Evolutionary conservation across 306 rosid genomes (phyloP).

Genomic region (Luffa aegyptiaca): DNA sequence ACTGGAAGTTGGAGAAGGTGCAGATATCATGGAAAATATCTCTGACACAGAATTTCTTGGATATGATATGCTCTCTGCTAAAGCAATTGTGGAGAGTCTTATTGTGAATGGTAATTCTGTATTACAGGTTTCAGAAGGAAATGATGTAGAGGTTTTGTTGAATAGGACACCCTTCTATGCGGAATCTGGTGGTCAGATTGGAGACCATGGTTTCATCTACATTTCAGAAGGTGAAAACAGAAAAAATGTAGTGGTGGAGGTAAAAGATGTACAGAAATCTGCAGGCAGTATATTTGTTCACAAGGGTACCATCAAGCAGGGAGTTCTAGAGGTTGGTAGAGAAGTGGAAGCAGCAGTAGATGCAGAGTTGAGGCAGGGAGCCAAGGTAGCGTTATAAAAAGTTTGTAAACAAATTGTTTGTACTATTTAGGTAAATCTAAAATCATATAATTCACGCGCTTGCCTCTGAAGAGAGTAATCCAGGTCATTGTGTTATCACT

Average conservation of each 20-base stretch:
- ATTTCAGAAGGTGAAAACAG: constrained; percentile 45
- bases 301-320: constrained; percentile 76
- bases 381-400: constrained; percentile 40
- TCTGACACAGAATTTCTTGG: constrained; percentile 88
- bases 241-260: constrained; percentile 59
- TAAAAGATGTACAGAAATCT: constrained; percentile 82
- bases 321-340: constrained; percentile 78
- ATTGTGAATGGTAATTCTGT: constrained; percentile 70
- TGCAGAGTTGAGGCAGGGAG: constrained; percentile 77
- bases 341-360: constrained; percentile 88
- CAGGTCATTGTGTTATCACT: not conserved
- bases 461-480: not conserved
- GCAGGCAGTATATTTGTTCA: constrained; percentile 78
- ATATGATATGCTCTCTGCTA: constrained; percentile 62
- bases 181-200: constrained; percentile 98
- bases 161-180: constrained; percentile 91
- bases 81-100: constrained; percentile 69
- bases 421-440: not conserved
- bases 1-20: constrained; percentile 58
- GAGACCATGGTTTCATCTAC: constrained; percentile 75
- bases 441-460: not conserved
- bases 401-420: not conserved
- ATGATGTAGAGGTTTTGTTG: constrained; percentile 70
- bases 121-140: constrained; percentile 59
- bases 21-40: constrained; percentile 43